Evolutionary conservation across 2,329 filamentous ascomycete genomes (phyloP), one percentile per base, ranked within the genome.

Genomic region (Penicillium hordei): DNA sequence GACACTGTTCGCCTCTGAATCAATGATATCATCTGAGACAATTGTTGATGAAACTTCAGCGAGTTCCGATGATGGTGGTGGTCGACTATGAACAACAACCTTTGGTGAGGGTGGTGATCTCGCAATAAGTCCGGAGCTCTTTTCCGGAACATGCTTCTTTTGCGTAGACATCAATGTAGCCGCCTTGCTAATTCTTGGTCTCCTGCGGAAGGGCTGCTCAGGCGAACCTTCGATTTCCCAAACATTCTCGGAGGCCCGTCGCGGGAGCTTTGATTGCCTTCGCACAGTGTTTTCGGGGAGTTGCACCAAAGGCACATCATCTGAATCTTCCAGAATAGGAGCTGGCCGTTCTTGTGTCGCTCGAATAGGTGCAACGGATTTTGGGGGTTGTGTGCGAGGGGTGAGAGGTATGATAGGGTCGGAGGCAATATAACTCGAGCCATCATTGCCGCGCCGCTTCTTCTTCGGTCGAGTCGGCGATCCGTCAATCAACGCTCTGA

Each of bases 161-260:
- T 57, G 50, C 29, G 36, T 44, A 43, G 29, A 42, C 13, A 45
- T 58, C 21, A 64, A 58, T 27, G 36, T 38, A 60, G 50, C 29
- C 40, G 48, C 19, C 51, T 59, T 40, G 21, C 42, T 19, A 12
- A 57, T 23, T 57, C 58, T 65, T 64, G 50, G 59, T 52, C 55
- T 62, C 36, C 60, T 62, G 55, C 51, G 68, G 48, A 52, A 56
- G 46, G 51, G 60, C 46, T 59, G 62, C 42, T 72, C 65, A n/a
- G 73, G 73, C 17, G 72, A 73, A 31, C 65, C 65, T 17, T 72
- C 70, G 17, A 75, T 60, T 19, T 77, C 74, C 72, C 72, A 77
- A 13, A 77, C 60, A 50, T 68, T 71, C 19, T 67, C 68, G 5
- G 42, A 10, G 1, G 57, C 53, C 57, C 66, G 64, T 36, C 62